phyloP scores from a whole-genome alignment of 768 basidiomycete species.

The Russula virescens region DNA sequence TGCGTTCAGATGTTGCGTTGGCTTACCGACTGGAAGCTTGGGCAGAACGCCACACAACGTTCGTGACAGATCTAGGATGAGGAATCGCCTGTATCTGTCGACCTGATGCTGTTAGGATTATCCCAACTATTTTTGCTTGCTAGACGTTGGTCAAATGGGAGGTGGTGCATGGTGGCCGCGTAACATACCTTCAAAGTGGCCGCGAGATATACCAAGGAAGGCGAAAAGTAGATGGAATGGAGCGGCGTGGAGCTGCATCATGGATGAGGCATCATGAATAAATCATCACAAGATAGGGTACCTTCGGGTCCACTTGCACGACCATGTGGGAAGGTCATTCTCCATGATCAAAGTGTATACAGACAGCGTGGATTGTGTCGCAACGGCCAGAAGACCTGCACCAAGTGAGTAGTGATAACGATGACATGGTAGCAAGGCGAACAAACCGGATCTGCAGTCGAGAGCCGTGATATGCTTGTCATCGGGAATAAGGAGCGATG shows the following conservation, averaged over 20 bases:
- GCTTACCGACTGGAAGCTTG: conserved; percentile 59
- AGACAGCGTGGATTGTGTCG: conserved; percentile 52
- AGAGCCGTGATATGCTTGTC: conserved; percentile 51
- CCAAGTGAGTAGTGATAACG: conserved; percentile 28
- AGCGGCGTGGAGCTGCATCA: conserved; percentile 43
- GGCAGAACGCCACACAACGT: conserved; percentile 69
- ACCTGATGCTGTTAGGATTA: conserved; percentile 71
- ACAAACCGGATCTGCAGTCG: conserved; percentile 69
- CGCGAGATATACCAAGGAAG: conserved; percentile 70
- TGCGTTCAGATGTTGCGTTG: conserved; percentile 8
- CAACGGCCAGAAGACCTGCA: conserved; percentile 72
- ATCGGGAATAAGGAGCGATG: conserved; percentile 63
- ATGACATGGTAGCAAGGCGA: background rate
- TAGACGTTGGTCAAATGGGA: conserved; percentile 30
- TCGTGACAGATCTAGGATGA: conserved; percentile 69
- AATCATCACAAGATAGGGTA: conserved; percentile 31
- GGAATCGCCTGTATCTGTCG: conserved; percentile 59
- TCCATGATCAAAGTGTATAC: conserved; percentile 75
- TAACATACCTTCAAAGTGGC: conserved; percentile 48
- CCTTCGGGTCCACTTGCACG: conserved; percentile 66
- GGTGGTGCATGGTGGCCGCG: background rate
- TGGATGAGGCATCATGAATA: conserved; percentile 2
- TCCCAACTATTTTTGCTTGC: conserved; percentile 52
- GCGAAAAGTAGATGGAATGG: conserved; percentile 57
- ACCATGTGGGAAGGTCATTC: conserved; percentile 81